Evolutionary conservation across 2,329 filamentous ascomycete species (phyloP).

Genomic region (Colletotrichum sp.): DNA sequence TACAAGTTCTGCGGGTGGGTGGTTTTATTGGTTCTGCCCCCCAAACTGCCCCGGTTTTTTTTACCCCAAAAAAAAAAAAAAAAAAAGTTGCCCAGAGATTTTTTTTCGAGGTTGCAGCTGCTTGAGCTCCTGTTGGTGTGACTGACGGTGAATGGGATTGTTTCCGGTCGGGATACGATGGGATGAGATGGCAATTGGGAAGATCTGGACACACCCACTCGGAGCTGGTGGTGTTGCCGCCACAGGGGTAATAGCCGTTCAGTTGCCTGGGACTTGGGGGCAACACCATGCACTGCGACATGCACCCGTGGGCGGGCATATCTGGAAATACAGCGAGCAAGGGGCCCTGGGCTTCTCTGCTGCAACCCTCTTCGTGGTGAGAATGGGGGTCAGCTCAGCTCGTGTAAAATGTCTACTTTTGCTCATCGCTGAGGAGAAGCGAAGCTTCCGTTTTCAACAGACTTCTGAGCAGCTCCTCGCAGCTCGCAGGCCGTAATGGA

Average conservation of each 20-base stretch:
- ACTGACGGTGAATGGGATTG: slow-evolving; percentile 14
- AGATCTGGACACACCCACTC: slow-evolving; percentile 10
- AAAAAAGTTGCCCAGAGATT: not conserved
- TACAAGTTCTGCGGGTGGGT: too few relatives aligned
- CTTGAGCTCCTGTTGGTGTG: slow-evolving; percentile 4
- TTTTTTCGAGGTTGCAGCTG: not conserved
- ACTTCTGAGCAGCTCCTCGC: not conserved
- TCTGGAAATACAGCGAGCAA: not conserved
- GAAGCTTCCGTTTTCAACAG: not conserved
- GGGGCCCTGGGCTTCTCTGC: not conserved
- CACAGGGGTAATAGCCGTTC: not conserved
- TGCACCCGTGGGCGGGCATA: not conserved
- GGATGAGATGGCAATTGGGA: not conserved
- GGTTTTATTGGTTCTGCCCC: too few relatives aligned
- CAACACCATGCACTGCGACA: not conserved
- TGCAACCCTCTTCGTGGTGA: not conserved
- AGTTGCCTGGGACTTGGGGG: not conserved
- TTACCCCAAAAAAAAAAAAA: too few relatives aligned
- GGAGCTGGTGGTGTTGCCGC: not conserved
- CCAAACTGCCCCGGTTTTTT: not conserved
- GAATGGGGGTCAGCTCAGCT: not conserved
- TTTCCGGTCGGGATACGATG: slow-evolving; percentile 17
- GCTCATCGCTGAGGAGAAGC: not conserved
- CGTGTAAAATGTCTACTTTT: not conserved
- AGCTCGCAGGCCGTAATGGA: not conserved